A percentile compares a stretch with the other conserved stretches of the same genome.
phyloP scores from a whole-genome alignment of 192 early-diverging fungal genomes.

The Thoreauomyces humboldtii region DNA sequence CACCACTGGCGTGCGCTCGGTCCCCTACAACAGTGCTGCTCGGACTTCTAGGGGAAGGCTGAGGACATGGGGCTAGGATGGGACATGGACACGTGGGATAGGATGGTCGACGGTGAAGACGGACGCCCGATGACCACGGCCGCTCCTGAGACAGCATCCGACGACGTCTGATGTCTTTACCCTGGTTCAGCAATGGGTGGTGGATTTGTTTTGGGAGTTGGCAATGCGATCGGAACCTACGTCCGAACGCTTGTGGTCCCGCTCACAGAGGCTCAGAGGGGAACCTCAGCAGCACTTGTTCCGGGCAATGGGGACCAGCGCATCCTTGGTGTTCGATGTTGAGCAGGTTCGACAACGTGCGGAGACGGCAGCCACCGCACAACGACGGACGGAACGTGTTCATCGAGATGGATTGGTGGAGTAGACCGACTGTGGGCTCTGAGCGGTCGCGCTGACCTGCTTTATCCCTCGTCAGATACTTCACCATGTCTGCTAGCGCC shows the following conservation, averaged over 20 bases:
- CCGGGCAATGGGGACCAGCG: neutral
- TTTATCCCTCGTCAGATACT: neutral
- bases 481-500: constrained; percentile 50
- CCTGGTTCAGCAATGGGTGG: no score
- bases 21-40: neutral
- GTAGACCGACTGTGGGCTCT: neutral
- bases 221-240: no score
- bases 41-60: neutral
- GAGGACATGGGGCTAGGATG: neutral
- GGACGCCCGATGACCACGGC: no score
- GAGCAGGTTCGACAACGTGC: neutral
- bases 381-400: no score
- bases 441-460: neutral
- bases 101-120: neutral
- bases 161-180: no score
- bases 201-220: no score
- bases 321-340: neutral
- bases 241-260: no score
- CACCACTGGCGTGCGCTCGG: neutral
- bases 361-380: no score
- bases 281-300: neutral
- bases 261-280: neutral
- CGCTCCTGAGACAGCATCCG: no score
- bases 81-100: neutral
- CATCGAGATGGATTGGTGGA: neutral